A percentile compares a stretch with the other conserved stretches of the same genome.
These are phyloP conservation scores for Lantana camara DNA, from an alignment of 257 asterid species.

Conservation along the genomic window DNA sequence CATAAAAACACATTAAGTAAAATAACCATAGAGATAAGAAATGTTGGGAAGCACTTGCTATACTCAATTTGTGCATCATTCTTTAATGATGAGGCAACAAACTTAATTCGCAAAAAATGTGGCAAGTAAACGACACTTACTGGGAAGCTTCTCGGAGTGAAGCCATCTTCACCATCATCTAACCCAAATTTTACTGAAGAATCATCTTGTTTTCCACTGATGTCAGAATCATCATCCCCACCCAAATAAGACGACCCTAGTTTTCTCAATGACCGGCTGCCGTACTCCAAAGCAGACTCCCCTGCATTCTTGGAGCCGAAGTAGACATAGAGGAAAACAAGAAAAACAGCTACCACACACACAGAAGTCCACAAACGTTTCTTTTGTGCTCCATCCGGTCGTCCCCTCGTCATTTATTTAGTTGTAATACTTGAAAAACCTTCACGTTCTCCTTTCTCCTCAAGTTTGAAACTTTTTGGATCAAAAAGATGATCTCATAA, in stretches of 20 bases:
- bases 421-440: constrained; percentile 34
- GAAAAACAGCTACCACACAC: constrained; percentile 55
- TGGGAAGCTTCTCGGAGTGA: constrained; percentile 68
- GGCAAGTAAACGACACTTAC: constrained; percentile 49
- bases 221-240: constrained; percentile 84
- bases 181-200: constrained; percentile 51
- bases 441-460: constrained; percentile 31
- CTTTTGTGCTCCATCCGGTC: constrained; percentile 79
- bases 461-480: constrained; percentile 30
- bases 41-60: neutral
- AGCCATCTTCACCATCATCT: constrained; percentile 72
- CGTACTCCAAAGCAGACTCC: constrained; percentile 86
- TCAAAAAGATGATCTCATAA: constrained; percentile 30
- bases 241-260: constrained; percentile 86
- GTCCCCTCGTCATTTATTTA: constrained; percentile 76
- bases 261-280: constrained; percentile 85
- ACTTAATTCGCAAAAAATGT: constrained; percentile 17
- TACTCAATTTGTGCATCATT: constrained; percentile 15
- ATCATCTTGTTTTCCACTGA: constrained; percentile 64
- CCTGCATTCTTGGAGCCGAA: constrained; percentile 77
- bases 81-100: neutral
- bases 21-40: neutral
- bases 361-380: constrained; percentile 68
- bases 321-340: constrained; percentile 64
- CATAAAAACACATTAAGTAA: constrained; percentile 14